Evolutionary conservation across 768 basidiomycete genomes (phyloP), one percentile per base, ranked within the genome.

Genomic region (Tephrocybe sp.): DNA sequence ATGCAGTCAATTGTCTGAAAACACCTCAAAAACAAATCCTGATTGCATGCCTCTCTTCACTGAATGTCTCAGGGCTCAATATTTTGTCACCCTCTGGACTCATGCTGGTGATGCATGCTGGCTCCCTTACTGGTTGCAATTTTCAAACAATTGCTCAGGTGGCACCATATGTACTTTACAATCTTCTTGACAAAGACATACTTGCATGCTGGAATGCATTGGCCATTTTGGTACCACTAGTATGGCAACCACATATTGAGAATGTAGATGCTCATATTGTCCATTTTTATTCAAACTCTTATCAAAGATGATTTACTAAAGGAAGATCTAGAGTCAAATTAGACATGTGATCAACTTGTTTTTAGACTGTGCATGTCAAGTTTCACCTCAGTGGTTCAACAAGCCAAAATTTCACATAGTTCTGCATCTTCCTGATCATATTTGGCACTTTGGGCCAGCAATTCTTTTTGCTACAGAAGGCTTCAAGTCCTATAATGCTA

Each of bases 381-480:
- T 56, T 52, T 66, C 61, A 2, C 51, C 55, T 4, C 59, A 36
- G 3, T 70, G 64, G 66, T 71, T 70, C 43, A 71, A 67, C 37
- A 71, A 72, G 36, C 67, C 67, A 0, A 74, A 74, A 45, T 71
- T 72, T 52, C 71, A 73, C 26, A 56, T 71, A 11, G 14, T 73
- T 4, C 44, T 65, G 0, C 70, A 73, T 46, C 46, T 73, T 2
- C 57, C 58, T 1, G 40, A 49, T 0, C 65, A 73, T 44, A 65
- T 73, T 24, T 26, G 55, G 1, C 50, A 58, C 0, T 73, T 73
- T 59, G 70, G 68, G 0, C 71, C 68, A 15, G 67, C 67, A 0
- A 67, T 68, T 3, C 52, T 69, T 0, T 71, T 71, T 61, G 66
- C 71, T 0, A 72, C 67, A 0, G 70, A 73, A 32, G 56, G 51